Evolutionary conservation across 1,139 yeast genomes (phyloP), one percentile per base, ranked within the genome.

Genomic region (Pichia inconspicua): DNA sequence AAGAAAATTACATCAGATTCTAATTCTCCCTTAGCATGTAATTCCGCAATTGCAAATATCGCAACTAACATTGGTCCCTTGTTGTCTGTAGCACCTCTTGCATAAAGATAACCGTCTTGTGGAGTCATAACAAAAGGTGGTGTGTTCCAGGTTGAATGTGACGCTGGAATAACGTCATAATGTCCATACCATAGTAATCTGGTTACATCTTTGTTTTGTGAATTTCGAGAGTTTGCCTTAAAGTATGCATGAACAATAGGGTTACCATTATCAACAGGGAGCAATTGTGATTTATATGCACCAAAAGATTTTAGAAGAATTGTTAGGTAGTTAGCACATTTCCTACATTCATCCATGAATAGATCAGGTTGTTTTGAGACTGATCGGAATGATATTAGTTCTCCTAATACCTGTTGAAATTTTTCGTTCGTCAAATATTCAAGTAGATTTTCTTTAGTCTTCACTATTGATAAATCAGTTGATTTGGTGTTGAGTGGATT

Each of bases 1-100:
- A 92, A 64, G 58, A 92, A 90, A 0, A 86, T 80, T 12, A 92
- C 82, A 62, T 92, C 96, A 48, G 82, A 75, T 17, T 73, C 71
- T 28, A 92, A 73, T 45, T 76, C 68, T 0, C 73, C 69, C 10
- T 70, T 67, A 40, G 76, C 76, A 48, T 70, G 70, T 9, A 88
- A 67, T 49, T 85, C 89, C 0, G 95, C 92, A 12, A 85, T 95
- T 0, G 96, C 88, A 66, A 81, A 89, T 5, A 90, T 76, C 0
- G 97, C 84, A 0, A 97, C 95, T n/a, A 89, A 67, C 4, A 85
- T 71, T 0, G 98, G 98, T 0, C 97, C 98, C 63, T 92, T 92
- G 64, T 92, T 92, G 62, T 92, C 98, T 40, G 95, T 80, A 0
- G 84, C 95, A 46, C 98, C 98, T 59, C 98, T 76, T 1, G 94